These are phyloP conservation scores for Aspergillus costaricaensis DNA, from an alignment of 2,329 filamentous ascomycete genomes.

Conservation along the genomic window DNA sequence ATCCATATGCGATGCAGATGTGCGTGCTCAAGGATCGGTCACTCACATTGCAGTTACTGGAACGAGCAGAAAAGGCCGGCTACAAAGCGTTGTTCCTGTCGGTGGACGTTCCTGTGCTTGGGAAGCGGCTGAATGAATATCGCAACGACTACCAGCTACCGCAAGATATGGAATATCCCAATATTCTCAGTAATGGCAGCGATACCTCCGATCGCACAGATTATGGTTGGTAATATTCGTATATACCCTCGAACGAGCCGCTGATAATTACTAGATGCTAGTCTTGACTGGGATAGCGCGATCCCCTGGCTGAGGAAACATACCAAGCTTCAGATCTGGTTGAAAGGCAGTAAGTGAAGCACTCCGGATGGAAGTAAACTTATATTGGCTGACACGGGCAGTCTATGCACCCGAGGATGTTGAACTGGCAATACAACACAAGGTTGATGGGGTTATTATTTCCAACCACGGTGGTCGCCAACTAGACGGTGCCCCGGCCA, in stretches of 20 bases:
- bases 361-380: not conserved
- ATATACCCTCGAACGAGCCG: too few relatives aligned
- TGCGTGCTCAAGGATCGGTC: constrained; percentile 54
- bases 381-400: not conserved
- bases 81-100: constrained; percentile 59
- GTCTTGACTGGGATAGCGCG: constrained; percentile 52
- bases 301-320: constrained; percentile 53
- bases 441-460: constrained; percentile 40
- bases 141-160: constrained; percentile 56
- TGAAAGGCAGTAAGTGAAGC: constrained; percentile 29
- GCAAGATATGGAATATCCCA: constrained; percentile 46
- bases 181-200: constrained; percentile 38
- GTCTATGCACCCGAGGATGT: constrained; percentile 40
- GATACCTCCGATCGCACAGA: constrained; percentile 29
- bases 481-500: constrained; percentile 41
- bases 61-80: constrained; percentile 49
- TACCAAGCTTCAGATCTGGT: constrained; percentile 49
- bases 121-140: constrained; percentile 56
- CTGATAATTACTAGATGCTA: constrained; percentile 34
- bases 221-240: too few relatives aligned
- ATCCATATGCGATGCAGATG: constrained; percentile 58
- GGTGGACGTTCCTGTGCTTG: constrained; percentile 57
- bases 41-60: constrained; percentile 45
- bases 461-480: constrained; percentile 45
- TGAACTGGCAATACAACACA: constrained; percentile 36